These are phyloP conservation scores for Hippophae rhamnoides DNA, from an alignment of 306 rosid species.

Conservation along the genomic window DNA sequence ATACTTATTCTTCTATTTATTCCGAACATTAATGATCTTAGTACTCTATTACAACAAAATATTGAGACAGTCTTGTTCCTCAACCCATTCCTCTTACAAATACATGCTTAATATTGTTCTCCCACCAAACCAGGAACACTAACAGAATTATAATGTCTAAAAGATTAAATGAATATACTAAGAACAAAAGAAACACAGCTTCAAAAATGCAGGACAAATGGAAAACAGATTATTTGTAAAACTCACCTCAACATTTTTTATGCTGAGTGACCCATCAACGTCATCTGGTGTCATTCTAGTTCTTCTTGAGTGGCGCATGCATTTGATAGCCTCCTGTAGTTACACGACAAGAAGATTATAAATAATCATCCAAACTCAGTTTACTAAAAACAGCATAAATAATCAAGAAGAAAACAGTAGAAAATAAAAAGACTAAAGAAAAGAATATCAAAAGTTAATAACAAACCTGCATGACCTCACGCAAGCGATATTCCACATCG, in stretches of 20 bases:
- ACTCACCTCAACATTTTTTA: conserved; percentile 79
- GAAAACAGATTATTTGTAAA: neutral
- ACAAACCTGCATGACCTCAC: conserved; percentile 88
- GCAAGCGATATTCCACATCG: conserved; percentile 85
- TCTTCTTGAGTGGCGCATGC: conserved; percentile 90
- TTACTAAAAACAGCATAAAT: neutral
- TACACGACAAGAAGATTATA: conserved; percentile 10
- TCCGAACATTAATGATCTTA: no score
- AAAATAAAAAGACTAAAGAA: neutral
- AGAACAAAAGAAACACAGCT: neutral
- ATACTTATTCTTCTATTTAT: no score
- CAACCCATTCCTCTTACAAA: no score
- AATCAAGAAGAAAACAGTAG: neutral
- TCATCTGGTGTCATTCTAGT: conserved; percentile 66
- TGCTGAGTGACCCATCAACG: conserved; percentile 74
- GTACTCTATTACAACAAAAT: no score
- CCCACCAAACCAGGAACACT: no score
- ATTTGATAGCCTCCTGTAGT: conserved; percentile 82
- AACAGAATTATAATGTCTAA: neutral
- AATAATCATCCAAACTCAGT: neutral
- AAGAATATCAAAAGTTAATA: neutral
- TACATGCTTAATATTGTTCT: no score
- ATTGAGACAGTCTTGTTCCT: no score
- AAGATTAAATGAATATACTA: neutral
- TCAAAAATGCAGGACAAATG: neutral